A percentile compares a stretch with the other conserved stretches of the same genome.
These are phyloP conservation scores for Pseudohalonectria lignicola DNA, from an alignment of 2,329 filamentous ascomycete species.

Conservation along the genomic window DNA sequence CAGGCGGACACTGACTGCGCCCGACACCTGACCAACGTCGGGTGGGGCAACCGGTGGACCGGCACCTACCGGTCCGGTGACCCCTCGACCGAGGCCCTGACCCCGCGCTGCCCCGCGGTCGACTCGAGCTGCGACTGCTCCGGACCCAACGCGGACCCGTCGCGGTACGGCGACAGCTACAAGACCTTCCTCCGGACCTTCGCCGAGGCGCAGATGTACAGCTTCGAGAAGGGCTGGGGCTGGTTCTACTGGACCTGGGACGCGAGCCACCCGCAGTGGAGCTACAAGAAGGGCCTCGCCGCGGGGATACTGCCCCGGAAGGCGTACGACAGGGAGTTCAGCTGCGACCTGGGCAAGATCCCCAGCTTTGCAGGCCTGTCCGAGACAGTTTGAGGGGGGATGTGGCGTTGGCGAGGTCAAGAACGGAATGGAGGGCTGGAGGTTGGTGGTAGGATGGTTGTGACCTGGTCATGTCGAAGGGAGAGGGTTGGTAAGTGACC, in stretches of 20 bases:
- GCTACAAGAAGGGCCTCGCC: slow-evolving; percentile 68
- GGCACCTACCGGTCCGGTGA: slow-evolving; percentile 69
- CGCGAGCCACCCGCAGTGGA: slow-evolving; percentile 67
- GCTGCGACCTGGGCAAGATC: slow-evolving; percentile 44
- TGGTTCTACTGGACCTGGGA: slow-evolving; percentile 96
- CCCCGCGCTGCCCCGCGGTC: slow-evolving; percentile 62
- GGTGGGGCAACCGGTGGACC: slow-evolving; percentile 81
- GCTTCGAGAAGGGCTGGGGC: slow-evolving; percentile 86
- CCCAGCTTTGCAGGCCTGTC: slow-evolving; percentile 41
- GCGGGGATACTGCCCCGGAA: slow-evolving; percentile 71
- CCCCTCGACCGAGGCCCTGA: slow-evolving; percentile 47
- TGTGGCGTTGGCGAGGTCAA: neutral
- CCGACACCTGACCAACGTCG: slow-evolving; percentile 76
- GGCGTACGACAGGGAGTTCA: slow-evolving; percentile 60
- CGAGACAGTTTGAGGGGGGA: slow-evolving; percentile 33
- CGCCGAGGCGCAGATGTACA: slow-evolving; percentile 91
- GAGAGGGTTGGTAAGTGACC: neutral
- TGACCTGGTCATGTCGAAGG: no score
- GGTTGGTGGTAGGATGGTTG: no score
- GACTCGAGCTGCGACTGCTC: slow-evolving; percentile 60
- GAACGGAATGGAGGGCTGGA: no score
- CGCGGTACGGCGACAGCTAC: slow-evolving; percentile 59
- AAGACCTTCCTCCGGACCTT: slow-evolving; percentile 82
- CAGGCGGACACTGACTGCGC: slow-evolving; percentile 97
- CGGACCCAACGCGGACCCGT: slow-evolving; percentile 62